A percentile compares a stretch with the other conserved stretches of the same genome.
Conservation (phyloP, 768 basidiomycete species). For the Podaxis rugospora region DNA sequence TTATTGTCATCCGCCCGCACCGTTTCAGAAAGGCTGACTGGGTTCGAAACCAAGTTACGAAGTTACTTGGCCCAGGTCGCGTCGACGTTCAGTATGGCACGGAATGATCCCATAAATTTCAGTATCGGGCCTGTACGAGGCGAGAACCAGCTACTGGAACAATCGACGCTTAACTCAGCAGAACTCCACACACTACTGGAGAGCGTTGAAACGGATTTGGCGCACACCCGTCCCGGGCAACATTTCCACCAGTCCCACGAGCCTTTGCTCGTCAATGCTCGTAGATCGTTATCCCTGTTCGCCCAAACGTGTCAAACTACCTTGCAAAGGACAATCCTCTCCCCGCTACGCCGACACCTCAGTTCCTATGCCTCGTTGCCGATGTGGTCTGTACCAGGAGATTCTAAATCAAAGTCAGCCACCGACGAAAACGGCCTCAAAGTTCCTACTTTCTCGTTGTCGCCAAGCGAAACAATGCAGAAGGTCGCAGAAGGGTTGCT, state of each 20-base stretch:
- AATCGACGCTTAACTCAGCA: conserved; percentile 79
- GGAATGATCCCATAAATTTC: conserved; percentile 49
- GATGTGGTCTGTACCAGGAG: conserved; percentile 56
- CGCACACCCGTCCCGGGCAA: conserved; percentile 19
- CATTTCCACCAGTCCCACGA: conserved; percentile 22
- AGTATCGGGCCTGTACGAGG: conserved; percentile 61
- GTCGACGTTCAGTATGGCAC: conserved; percentile 51
- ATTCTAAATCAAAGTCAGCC: conserved; percentile 42
- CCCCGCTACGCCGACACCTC: conserved; percentile 75
- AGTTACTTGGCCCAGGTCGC: conserved; percentile 55
- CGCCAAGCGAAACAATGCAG: conserved; percentile 85
- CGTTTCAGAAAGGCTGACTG: conserved; percentile 59
- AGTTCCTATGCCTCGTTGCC: conserved; percentile 62
- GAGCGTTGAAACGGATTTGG: conserved; percentile 39
- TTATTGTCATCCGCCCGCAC: conserved; percentile 77
- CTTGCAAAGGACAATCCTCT: conserved; percentile 79
- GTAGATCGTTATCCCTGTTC: conserved; percentile 54
- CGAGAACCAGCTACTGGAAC: conserved; percentile 68
- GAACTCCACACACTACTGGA: conserved; percentile 66
- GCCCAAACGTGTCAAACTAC: conserved; percentile 72
- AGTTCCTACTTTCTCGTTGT: conserved; percentile 90
- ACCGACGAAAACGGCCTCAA: conserved; percentile 46
- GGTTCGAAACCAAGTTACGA: conserved; percentile 70
- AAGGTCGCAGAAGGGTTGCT: conserved; percentile 91
- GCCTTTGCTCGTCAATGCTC: conserved; percentile 50